phyloP scores from a whole-genome alignment of 371 early-diverging fungal genomes.

The Polyrhizophydium stewartii region DNA sequence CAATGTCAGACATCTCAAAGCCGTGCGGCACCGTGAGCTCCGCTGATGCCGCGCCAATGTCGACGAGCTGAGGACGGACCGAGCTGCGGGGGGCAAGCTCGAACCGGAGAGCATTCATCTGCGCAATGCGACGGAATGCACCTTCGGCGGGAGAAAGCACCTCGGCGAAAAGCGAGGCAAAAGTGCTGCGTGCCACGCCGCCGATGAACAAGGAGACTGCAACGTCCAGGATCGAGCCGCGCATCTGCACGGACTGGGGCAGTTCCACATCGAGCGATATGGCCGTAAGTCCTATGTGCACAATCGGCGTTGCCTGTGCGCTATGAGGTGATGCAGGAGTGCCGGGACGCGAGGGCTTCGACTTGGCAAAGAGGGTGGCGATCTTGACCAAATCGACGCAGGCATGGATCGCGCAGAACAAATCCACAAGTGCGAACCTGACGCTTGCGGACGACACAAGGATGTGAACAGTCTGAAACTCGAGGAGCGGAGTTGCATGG shows the following conservation, averaged over 20 bases:
- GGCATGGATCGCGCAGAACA: background rate
- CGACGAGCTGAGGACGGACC: background rate
- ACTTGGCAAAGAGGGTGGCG: background rate
- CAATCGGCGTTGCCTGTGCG: background rate
- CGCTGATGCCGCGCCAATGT: background rate
- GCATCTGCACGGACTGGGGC: background rate
- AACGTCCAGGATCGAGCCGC: background rate
- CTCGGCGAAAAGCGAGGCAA: background rate
- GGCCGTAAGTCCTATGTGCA: background rate
- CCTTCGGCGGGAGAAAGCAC: background rate
- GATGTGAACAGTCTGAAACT: too few species aligned
- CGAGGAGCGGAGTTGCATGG: too few species aligned
- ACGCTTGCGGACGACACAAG: too few species aligned
- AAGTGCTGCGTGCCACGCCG: too few species aligned
- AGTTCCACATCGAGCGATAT: background rate
- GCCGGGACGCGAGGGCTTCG: background rate
- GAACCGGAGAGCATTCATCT: background rate
- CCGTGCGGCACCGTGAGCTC: slow-evolving; percentile 21
- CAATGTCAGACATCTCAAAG: slow-evolving; percentile 30
- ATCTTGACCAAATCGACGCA: slow-evolving; percentile 4
- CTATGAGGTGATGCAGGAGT: background rate
- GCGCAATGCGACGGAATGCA: background rate
- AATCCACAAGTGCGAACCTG: too few species aligned
- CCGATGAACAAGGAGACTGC: background rate
- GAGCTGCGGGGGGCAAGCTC: background rate